Evolutionary conservation across 805 yeast genomes (phyloP).

Genomic region (Candida germanica): DNA sequence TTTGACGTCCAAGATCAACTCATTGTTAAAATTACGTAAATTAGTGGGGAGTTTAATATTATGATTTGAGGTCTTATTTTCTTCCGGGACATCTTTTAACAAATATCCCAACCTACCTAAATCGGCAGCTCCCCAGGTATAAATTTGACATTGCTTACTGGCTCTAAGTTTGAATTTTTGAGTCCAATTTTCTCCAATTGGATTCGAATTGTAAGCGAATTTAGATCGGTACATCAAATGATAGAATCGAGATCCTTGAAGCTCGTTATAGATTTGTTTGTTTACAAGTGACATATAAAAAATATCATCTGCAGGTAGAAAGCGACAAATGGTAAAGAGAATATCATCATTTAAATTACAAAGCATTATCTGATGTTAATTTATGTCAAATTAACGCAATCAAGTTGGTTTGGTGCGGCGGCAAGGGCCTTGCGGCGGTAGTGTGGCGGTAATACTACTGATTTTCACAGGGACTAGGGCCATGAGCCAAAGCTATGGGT

Average conservation of each 20-base stretch:
- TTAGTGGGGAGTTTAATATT: constrained; percentile 38
- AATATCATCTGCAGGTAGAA: constrained; percentile 39
- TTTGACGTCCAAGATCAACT: constrained; percentile 43
- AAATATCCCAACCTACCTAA: constrained; percentile 48
- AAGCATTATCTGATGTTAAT: constrained; percentile 2
- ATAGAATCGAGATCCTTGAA: constrained; percentile 18
- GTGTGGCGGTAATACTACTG: no score
- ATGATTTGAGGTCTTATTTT: constrained; percentile 17
- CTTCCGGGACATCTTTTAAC: constrained; percentile 22
- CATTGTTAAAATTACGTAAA: constrained; percentile 32
- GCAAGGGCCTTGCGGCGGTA: no score
- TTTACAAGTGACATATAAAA: constrained; percentile 37
- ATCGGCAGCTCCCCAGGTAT: constrained; percentile 49
- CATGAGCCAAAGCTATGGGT: no score
- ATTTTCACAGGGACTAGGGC: no score
- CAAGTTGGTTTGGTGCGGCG: no score
- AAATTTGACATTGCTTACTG: constrained; percentile 31
- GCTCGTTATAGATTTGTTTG: constrained; percentile 28
- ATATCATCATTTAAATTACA: constrained; percentile 4
- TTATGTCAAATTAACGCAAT: no score
- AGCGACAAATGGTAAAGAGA: constrained; percentile 9
- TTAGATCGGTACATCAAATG: constrained; percentile 36
- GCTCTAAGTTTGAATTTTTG: constrained; percentile 41
- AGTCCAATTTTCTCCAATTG: constrained; percentile 47
- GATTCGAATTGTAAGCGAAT: constrained; percentile 43